Percentiles rank a stretch among this genome's conserved stretches.
phyloP scores from a whole-genome alignment of 345 rosid species.

The Linum tenue region DNA sequence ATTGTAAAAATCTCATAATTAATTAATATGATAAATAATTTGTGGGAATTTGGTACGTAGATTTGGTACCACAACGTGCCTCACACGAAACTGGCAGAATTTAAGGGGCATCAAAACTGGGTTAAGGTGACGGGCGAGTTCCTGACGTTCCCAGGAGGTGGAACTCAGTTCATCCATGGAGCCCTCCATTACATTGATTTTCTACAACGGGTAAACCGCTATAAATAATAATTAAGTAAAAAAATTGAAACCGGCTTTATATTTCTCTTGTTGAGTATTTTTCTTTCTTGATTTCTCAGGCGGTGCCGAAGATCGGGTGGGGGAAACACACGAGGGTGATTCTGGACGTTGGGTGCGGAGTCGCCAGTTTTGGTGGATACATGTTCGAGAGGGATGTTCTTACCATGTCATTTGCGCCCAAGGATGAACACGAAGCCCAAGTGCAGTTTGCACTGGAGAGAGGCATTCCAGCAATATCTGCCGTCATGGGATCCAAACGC shows the following conservation, averaged over 20 bases:
- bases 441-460: slow-evolving; percentile 95
- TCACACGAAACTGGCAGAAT: slow-evolving; percentile 56
- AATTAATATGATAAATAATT: too few relatives aligned
- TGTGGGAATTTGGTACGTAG: slow-evolving; percentile 23
- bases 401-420: slow-evolving; percentile 92
- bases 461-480: slow-evolving; percentile 91
- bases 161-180: slow-evolving; percentile 93
- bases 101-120: slow-evolving; percentile 98
- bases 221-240: not conserved
- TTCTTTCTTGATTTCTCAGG: slow-evolving; percentile 27
- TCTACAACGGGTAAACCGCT: slow-evolving; percentile 43
- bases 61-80: slow-evolving; percentile 97
- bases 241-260: not conserved
- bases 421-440: slow-evolving; percentile 95
- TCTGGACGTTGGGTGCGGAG: slow-evolving; percentile 93
- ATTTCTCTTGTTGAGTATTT: not conserved
- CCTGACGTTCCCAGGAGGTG: slow-evolving; percentile 92
- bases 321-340: slow-evolving; percentile 68
- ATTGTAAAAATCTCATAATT: too few relatives aligned
- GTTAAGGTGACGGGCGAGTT: slow-evolving; percentile 86
- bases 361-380: slow-evolving; percentile 86
- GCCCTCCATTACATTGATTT: slow-evolving; percentile 82
- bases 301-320: slow-evolving; percentile 67
- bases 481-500: slow-evolving; percentile 91
- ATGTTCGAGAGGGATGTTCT: slow-evolving; percentile 83